These are phyloP conservation scores for Podospora tetraspora DNA, from an alignment of 495 filamentous ascomycete genomes.

Conservation along the genomic window DNA sequence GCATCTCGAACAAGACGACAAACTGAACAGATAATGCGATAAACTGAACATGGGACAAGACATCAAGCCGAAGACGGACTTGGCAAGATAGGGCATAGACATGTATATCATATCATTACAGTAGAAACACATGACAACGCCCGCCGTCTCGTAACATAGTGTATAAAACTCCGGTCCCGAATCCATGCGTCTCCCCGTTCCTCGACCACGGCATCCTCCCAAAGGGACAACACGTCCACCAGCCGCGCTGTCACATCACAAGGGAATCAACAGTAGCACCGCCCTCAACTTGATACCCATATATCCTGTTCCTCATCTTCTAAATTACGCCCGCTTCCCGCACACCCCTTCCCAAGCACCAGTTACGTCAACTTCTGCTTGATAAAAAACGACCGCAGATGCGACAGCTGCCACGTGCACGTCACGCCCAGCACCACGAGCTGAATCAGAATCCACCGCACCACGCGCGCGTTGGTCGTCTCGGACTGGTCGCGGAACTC, in stretches of 20 bases:
- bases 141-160: conserved; percentile 10
- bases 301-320: not conserved
- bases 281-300: not conserved
- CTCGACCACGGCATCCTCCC: not conserved
- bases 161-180: conserved; percentile 20
- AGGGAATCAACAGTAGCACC: not conserved
- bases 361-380: conserved; percentile 95
- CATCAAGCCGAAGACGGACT: not conserved
- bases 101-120: conserved; percentile 21
- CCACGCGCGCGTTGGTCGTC: conserved; percentile 83
- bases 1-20: not conserved
- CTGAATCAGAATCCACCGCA: conserved; percentile 91
- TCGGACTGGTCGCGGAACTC: conserved; percentile 98
- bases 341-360: not conserved
- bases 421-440: conserved; percentile 80
- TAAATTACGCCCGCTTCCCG: not conserved
- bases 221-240: not conserved
- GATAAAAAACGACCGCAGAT: conserved; percentile 96
- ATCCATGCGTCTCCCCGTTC: conserved; percentile 5
- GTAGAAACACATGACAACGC: conserved; percentile 13
- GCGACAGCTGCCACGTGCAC: conserved; percentile 95
- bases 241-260: not conserved
- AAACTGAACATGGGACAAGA: not conserved
- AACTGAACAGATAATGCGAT: not conserved
- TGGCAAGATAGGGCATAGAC: not conserved